phyloP scores from a whole-genome alignment of 2,329 filamentous ascomycete species.

The Trichoderma oligosporum region DNA sequence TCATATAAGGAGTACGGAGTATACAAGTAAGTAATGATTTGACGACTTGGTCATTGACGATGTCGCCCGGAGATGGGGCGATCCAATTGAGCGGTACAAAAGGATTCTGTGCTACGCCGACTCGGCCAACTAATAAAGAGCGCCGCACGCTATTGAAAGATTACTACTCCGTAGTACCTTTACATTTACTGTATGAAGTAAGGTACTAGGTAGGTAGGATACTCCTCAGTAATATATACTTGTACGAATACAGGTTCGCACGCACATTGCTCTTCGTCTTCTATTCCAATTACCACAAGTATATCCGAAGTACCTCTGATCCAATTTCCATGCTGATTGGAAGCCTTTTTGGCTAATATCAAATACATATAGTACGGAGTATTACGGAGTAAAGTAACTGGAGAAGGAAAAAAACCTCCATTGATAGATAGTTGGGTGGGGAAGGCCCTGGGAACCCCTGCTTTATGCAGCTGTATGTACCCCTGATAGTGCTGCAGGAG shows the following conservation, averaged over 20 bases:
- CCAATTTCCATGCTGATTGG: constrained; percentile 10
- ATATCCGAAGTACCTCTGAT: too few relatives aligned
- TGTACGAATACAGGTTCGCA: background rate
- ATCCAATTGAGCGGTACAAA: background rate
- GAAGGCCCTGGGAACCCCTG: background rate
- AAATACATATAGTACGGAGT: too few relatives aligned
- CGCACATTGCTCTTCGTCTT: constrained; percentile 6
- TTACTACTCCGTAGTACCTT: constrained; percentile 1
- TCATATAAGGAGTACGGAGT: too few relatives aligned
- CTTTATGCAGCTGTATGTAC: constrained; percentile 11
- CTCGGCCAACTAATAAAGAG: constrained; percentile 12
- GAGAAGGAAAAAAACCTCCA: constrained; percentile 2
- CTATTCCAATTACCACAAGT: background rate
- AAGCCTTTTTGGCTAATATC: constrained; percentile 15
- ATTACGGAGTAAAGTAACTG: background rate
- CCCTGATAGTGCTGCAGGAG: constrained; percentile 17
- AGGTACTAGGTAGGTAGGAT: too few relatives aligned
- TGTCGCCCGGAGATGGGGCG: background rate
- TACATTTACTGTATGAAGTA: too few relatives aligned
- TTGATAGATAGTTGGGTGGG: constrained; percentile 7
- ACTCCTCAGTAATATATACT: background rate
- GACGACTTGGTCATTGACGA: background rate
- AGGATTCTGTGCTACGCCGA: constrained; percentile 6
- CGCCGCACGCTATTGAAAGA: constrained; percentile 11
- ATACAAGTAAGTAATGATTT: too few relatives aligned